Evolutionary conservation across 23 red algal genomes (phyloP).

Genomic region (Pyropia yezoensis): DNA sequence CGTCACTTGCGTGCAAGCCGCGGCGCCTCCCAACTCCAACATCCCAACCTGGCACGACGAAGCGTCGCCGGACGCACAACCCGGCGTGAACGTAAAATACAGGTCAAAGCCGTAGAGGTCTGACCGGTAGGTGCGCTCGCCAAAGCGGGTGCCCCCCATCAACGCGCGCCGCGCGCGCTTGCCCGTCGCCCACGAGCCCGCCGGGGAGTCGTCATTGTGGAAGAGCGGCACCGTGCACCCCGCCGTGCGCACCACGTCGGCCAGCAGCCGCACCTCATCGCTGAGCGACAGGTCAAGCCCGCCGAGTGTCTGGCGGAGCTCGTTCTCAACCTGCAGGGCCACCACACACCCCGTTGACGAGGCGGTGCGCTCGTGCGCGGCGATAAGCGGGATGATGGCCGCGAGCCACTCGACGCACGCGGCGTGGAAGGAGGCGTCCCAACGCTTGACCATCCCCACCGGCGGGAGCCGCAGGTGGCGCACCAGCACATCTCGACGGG

Average conservation of each 20-base stretch:
- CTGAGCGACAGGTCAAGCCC: conserved; percentile 23
- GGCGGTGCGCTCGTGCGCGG: conserved; percentile 51
- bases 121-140: conserved; percentile 41
- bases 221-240: conserved; percentile 71
- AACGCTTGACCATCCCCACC: conserved; percentile 59
- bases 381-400: conserved; percentile 42
- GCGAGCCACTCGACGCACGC: conserved; percentile 45
- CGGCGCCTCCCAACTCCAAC: conserved; percentile 46
- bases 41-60: conserved; percentile 51
- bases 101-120: conserved; percentile 91
- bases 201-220: conserved; percentile 75
- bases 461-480: conserved; percentile 54
- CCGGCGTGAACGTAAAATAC: conserved; percentile 75
- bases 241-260: conserved; percentile 22
- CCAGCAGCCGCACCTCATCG: conserved; percentile 67
- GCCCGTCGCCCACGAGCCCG: conserved; percentile 69
- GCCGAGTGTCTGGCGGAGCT: conserved; percentile 50
- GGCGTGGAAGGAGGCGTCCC: conserved; percentile 61
- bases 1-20: conserved; percentile 11
- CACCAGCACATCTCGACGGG: conserved; percentile 64
- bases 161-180: conserved; percentile 33
- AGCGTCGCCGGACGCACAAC: conserved; percentile 39
- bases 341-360: conserved; percentile 79
- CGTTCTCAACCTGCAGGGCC: conserved; percentile 87
- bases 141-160: conserved; percentile 15